Evolutionary conservation across 345 rosid genomes (phyloP), one percentile per base, ranked within the genome.

Genomic region (Hypericum androsaemum): DNA sequence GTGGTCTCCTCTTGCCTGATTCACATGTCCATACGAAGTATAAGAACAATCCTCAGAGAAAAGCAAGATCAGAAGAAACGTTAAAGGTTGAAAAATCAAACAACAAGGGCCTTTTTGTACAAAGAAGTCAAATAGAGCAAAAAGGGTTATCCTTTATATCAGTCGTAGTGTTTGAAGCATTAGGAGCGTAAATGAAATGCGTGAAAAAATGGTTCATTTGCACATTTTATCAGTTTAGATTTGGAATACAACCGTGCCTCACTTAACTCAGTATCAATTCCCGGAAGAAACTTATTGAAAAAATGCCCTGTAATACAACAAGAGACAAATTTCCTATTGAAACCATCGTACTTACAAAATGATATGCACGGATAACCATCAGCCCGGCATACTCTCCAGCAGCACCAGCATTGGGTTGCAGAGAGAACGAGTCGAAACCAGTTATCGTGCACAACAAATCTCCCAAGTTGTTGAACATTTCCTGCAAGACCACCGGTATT

Each of bases 321-420:
- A 22, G 1, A 1, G 32, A n/a, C 22, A 28, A 5, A 54, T 2
- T 49, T 53, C 14, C 7, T 5, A 6, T 14, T 36, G 1, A 40
- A 9, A 17, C 56, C 52, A 60, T 42, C 43, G 13, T 88, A 88
- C 99, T 88, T 64, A 22, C 32, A 22, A 22, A 56, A 60, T 94
- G 99, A 79, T 81, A 94, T 39, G 94, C 97, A 6, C 94, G 99
- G 65, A 94, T 94, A 65, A 86, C 99, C 99, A 94, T 94, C 50
- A 94, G 87, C 68, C 97, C 97, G n/a, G 99, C 85, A 64, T 88
- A 94, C 73, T 88, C 99, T 10, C 99, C 99, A 62, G 99, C 77
- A 42, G 94, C 95, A 71, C 97, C 97, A 50, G 99, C 95, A 76
- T 94, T 94, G 17, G 99, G 99, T 80, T 94, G 99, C 75, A 94